These are phyloP conservation scores for Globisporangium uncinulatum DNA, from an alignment of 352 stramenopile genomes.

Conservation along the genomic window DNA sequence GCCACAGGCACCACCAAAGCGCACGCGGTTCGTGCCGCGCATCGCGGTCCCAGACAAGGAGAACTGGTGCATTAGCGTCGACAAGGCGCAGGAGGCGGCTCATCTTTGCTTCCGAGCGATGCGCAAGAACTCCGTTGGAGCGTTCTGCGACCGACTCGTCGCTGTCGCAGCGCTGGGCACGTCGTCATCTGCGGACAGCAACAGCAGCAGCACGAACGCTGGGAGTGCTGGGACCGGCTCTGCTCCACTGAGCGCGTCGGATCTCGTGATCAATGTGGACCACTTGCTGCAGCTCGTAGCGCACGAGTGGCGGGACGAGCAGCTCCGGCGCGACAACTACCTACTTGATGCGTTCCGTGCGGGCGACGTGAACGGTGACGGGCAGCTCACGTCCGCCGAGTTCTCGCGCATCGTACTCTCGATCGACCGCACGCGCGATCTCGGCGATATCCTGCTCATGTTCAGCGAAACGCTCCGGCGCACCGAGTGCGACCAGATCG, in stretches of 20 bases:
- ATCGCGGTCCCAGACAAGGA: conserved; percentile 64
- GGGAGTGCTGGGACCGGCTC: neutral
- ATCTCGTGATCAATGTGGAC: conserved; percentile 58
- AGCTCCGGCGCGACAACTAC: conserved; percentile 56
- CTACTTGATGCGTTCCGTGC: conserved; percentile 69
- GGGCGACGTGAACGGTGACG: conserved; percentile 76
- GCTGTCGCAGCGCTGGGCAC: conserved; percentile 36
- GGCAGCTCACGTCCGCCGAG: conserved; percentile 65
- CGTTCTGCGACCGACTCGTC: conserved; percentile 63
- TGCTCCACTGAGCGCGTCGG: conserved; percentile 2
- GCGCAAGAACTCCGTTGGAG: conserved; percentile 46
- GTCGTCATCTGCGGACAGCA: conserved; percentile 13
- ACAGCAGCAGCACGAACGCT: neutral
- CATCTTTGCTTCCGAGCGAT: conserved; percentile 70
- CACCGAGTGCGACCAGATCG: conserved; percentile 47
- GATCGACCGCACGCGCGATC: conserved; percentile 61
- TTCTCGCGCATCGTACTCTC: conserved; percentile 76
- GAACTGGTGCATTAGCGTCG: conserved; percentile 55
- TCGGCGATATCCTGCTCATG: conserved; percentile 71
- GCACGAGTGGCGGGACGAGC: conserved; percentile 63
- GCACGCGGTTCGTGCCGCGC: conserved; percentile 40
- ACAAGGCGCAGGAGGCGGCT: conserved; percentile 58
- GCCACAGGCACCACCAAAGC: conserved; percentile 17
- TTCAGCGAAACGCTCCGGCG: conserved; percentile 75
- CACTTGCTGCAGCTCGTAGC: conserved; percentile 60